These are phyloP conservation scores for Niebla homalea DNA, from an alignment of 495 filamentous ascomycete genomes.

Conservation along the genomic window DNA sequence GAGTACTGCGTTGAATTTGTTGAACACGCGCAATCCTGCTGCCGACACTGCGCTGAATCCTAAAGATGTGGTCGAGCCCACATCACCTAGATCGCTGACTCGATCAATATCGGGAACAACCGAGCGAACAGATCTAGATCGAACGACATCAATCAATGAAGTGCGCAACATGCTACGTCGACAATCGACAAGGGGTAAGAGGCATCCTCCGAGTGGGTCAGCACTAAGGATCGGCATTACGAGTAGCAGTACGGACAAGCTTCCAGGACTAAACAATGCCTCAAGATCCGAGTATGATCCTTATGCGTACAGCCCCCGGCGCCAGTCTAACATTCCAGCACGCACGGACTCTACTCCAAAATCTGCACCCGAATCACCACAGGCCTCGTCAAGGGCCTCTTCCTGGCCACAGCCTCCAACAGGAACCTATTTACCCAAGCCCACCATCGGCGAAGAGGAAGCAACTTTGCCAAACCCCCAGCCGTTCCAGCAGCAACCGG, in stretches of 20 bases:
- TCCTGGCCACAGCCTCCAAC: slow-evolving; percentile 4
- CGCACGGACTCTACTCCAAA: neutral
- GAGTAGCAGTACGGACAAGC: neutral
- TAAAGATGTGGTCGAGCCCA: slow-evolving; percentile 4
- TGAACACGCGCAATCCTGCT: slow-evolving; percentile 31
- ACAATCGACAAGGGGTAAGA: slow-evolving; percentile 25
- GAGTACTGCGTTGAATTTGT: slow-evolving; percentile 28
- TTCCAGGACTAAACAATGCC: neutral
- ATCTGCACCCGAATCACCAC: neutral
- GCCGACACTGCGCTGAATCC: slow-evolving; percentile 26
- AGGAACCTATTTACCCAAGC: neutral
- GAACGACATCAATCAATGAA: slow-evolving; percentile 23
- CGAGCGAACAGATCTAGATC: slow-evolving; percentile 6
- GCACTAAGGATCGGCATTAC: neutral
- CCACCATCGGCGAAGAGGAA: neutral
- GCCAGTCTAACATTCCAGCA: neutral
- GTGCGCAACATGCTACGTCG: slow-evolving; percentile 25
- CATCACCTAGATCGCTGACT: slow-evolving; percentile 8
- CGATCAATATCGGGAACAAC: slow-evolving; percentile 4
- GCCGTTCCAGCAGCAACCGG: neutral
- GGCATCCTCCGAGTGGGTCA: slow-evolving; percentile 15
- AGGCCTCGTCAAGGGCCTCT: neutral
- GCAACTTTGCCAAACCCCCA: neutral
- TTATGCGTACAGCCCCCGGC: slow-evolving; percentile 1
- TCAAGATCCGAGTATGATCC: slow-evolving; percentile 7